Conservation (phyloP, 257 asterid genomes). For the Penstemon eatonii region DNA sequence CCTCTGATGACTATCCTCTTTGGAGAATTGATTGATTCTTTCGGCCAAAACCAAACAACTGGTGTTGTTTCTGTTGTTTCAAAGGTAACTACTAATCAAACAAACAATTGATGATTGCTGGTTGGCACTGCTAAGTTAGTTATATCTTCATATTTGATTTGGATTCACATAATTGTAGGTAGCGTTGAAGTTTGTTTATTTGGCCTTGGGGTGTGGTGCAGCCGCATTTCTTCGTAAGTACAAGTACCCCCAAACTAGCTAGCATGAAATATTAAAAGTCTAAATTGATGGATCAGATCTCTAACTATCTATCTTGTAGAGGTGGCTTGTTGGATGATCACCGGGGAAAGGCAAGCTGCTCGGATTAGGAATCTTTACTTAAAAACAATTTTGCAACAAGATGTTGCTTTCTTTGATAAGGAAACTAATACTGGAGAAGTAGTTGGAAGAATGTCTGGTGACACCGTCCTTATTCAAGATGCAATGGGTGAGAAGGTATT, state of each 20-base stretch:
- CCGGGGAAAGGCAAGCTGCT: slow-evolving; percentile 89
- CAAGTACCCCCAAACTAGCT: no score
- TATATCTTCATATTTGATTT: not conserved
- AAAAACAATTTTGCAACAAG: slow-evolving; percentile 67
- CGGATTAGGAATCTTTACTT: slow-evolving; percentile 58
- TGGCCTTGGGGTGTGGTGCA: slow-evolving; percentile 57
- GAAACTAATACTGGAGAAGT: slow-evolving; percentile 76
- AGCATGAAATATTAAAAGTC: no score
- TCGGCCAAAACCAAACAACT: slow-evolving; percentile 43
- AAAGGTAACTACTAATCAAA: slow-evolving; percentile 31
- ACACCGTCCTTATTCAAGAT: slow-evolving; percentile 72
- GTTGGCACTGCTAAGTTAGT: no score
- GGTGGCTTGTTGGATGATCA: slow-evolving; percentile 74
- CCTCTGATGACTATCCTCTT: slow-evolving; percentile 58
- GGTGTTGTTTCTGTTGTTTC: slow-evolving; percentile 48
- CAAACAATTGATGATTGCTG: no score
- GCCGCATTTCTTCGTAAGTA: slow-evolving; percentile 69
- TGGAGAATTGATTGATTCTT: slow-evolving; percentile 56
- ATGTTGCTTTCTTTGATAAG: slow-evolving; percentile 76
- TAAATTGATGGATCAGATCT: no score
- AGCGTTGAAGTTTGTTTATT: slow-evolving; percentile 54
- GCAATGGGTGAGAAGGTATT: slow-evolving; percentile 82
- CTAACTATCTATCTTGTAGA: slow-evolving; percentile 35
- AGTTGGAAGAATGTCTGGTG: slow-evolving; percentile 67
- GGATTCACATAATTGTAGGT: slow-evolving; percentile 34